These are phyloP conservation scores for Pascua sp. DNA, from an alignment of 1,284 basidiomycete genomes.

Conservation along the genomic window DNA sequence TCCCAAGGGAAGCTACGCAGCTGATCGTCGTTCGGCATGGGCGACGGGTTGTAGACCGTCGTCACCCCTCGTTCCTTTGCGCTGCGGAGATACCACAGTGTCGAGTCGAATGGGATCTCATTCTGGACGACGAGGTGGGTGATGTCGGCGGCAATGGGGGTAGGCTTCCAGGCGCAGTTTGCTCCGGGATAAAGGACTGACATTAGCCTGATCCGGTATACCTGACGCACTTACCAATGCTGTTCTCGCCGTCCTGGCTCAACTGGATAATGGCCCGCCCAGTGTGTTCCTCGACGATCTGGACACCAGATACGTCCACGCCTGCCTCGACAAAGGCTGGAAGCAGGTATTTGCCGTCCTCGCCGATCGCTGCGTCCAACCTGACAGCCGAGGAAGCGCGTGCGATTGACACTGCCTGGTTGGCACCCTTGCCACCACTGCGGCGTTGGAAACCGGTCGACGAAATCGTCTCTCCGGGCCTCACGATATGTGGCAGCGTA, in stretches of 20 bases:
- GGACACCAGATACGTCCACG: constrained; percentile 35
- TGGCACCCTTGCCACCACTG: constrained; percentile 54
- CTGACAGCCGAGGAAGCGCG: constrained; percentile 44
- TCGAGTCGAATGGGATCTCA: constrained; percentile 55
- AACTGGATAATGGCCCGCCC: constrained; percentile 53
- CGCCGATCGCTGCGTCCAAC: constrained; percentile 46
- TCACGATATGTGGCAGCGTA: constrained; percentile 49
- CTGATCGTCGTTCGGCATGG: constrained; percentile 51
- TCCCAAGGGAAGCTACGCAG: constrained; percentile 52
- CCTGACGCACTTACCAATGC: constrained; percentile 25
- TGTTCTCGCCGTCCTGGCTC: constrained; percentile 50
- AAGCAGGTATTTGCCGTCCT: constrained; percentile 47
- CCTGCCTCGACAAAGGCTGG: constrained; percentile 28
- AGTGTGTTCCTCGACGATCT: constrained; percentile 36
- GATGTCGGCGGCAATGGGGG: constrained; percentile 6
- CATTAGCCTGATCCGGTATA: neutral
- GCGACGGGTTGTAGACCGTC: constrained; percentile 56
- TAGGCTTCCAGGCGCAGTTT: constrained; percentile 27
- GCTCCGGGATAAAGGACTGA: constrained; percentile 46
- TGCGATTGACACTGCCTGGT: constrained; percentile 51
- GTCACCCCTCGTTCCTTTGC: constrained; percentile 30
- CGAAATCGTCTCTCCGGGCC: constrained; percentile 52
- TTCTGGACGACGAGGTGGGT: constrained; percentile 57
- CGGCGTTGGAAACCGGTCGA: constrained; percentile 45
- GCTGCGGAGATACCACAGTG: constrained; percentile 46